phyloP scores from a whole-genome alignment of 2,329 filamentous ascomycete species.

The Aspergillus vadensis region DNA sequence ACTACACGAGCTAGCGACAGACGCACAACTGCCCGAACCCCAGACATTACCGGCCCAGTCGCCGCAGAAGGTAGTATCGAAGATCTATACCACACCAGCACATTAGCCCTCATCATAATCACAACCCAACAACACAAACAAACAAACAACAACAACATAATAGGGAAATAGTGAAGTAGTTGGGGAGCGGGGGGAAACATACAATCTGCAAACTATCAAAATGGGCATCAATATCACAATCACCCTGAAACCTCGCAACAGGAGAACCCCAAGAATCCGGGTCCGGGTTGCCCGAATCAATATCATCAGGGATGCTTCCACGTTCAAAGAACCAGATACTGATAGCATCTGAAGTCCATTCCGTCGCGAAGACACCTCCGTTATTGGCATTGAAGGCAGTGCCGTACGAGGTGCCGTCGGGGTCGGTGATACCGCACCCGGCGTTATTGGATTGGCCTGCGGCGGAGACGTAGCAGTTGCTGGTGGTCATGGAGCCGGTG shows the following conservation, averaged over 20 bases:
- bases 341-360: constrained; percentile 75
- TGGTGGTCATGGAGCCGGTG: constrained; percentile 49
- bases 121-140: too few species aligned
- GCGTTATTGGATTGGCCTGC: constrained; percentile 46
- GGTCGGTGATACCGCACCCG: constrained; percentile 62
- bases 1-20: constrained; percentile 65
- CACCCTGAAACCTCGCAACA: constrained; percentile 66
- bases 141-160: too few species aligned
- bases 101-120: neutral
- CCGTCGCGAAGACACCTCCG: constrained; percentile 72
- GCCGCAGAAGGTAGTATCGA: constrained; percentile 84
- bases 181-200: constrained; percentile 15
- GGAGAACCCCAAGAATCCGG: constrained; percentile 71
- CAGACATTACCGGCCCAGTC: constrained; percentile 79
- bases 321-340: constrained; percentile 81
- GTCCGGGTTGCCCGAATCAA: constrained; percentile 61
- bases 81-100: constrained; percentile 30
- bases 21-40: constrained; percentile 60
- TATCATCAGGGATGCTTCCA: constrained; percentile 64
- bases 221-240: constrained; percentile 69
- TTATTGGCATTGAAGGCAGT: constrained; percentile 68
- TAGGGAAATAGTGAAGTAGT: neutral
- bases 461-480: constrained; percentile 60
- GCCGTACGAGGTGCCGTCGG: constrained; percentile 59
- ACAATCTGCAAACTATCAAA: constrained; percentile 73